A percentile compares a stretch with the other conserved stretches of the same genome.
Conservation (phyloP, 257 asterid species). For the Buddleja alternifolia region DNA sequence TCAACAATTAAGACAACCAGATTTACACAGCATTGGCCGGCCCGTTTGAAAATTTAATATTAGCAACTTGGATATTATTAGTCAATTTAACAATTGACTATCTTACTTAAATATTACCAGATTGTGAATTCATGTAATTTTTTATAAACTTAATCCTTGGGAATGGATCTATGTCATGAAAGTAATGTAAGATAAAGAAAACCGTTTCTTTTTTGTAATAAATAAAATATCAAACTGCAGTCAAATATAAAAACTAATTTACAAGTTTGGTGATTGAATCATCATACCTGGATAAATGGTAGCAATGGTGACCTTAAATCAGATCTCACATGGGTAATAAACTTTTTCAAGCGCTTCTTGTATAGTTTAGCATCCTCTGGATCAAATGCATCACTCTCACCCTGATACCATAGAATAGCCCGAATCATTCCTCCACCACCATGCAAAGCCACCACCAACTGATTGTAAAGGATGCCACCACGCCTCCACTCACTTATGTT, state of each 20-base stretch:
- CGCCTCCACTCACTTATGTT: slow-evolving; percentile 58
- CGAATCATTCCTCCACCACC: slow-evolving; percentile 50
- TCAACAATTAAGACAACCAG: neutral
- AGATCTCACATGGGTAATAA: slow-evolving; percentile 44
- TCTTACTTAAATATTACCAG: no score
- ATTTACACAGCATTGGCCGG: no score
- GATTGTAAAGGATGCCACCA: slow-evolving; percentile 50
- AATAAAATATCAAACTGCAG: no score
- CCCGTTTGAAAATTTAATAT: no score
- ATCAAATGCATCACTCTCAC: slow-evolving; percentile 56
- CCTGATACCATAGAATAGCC: slow-evolving; percentile 77
- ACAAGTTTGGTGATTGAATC: neutral
- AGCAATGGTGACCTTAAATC: slow-evolving; percentile 43
- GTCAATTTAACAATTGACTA: no score
- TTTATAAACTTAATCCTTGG: no score
- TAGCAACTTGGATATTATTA: no score
- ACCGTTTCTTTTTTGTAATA: no score
- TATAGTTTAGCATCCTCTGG: slow-evolving; percentile 45
- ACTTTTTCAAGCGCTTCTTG: slow-evolving; percentile 41
- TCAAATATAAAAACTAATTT: neutral
- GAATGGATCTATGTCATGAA: no score
- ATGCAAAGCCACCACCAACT: slow-evolving; percentile 46
- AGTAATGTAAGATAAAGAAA: no score
- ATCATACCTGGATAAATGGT: slow-evolving; percentile 46
- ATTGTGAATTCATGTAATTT: no score